Evolutionary conservation across 108 stramenopile genomes (phyloP).

Genomic region (Craspedostauros australis): DNA sequence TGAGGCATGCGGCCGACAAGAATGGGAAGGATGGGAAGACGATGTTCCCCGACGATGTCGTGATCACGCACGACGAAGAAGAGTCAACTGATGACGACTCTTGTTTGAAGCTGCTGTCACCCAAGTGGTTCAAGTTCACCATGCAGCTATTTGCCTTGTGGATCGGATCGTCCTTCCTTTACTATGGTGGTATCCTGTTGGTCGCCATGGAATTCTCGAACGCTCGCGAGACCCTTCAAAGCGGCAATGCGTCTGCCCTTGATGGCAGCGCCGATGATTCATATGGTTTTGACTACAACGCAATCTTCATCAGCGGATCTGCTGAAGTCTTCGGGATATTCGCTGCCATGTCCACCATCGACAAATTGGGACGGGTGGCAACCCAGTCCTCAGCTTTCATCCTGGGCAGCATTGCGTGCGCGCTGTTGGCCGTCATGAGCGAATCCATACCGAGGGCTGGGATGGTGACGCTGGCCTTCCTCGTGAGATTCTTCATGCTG

Average conservation of each 20-base stretch:
- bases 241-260: neutral
- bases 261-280: neutral
- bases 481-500: conserved; percentile 21
- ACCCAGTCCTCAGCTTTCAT: conserved; percentile 28
- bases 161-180: conserved; percentile 33
- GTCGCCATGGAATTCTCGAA: conserved; percentile 43
- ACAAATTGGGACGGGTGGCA: conserved; percentile 34
- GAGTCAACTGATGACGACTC: neutral
- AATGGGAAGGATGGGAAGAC: conserved; percentile 30
- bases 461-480: neutral
- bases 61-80: conserved; percentile 6
- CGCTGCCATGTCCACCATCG: conserved; percentile 26
- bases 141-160: conserved; percentile 24
- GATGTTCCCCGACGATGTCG: conserved; percentile 13
- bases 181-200: conserved; percentile 47
- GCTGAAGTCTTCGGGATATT: conserved; percentile 45
- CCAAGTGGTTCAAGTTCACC: conserved; percentile 43
- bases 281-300: conserved; percentile 41
- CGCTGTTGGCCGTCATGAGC: conserved; percentile 12
- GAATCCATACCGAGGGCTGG: neutral
- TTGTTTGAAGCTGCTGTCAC: conserved; percentile 10
- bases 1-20: conserved; percentile 26
- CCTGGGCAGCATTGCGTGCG: conserved; percentile 28
- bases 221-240: conserved; percentile 5
- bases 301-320: conserved; percentile 44